Percentiles rank a stretch among this genome's conserved stretches.
Evolutionary conservation across 345 rosid genomes (phyloP).

Genomic region (Noccaea bulbosa): DNA sequence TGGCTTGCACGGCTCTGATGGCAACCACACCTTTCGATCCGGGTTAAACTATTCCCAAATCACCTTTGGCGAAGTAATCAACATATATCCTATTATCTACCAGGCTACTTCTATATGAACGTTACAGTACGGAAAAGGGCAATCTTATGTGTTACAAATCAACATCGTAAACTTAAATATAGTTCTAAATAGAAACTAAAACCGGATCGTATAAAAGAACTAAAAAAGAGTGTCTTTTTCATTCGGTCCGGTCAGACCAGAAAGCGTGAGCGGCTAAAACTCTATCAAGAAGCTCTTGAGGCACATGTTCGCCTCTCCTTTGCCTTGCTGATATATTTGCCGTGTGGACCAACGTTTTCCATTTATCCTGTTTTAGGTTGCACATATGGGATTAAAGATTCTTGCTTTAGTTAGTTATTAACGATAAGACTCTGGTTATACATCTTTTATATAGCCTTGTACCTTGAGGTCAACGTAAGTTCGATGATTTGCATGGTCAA

Average conservation of each 20-base stretch:
- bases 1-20: too few relatives aligned
- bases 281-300: conserved; percentile 88
- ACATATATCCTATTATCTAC: too few relatives aligned
- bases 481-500: conserved; percentile 83
- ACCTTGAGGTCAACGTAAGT: conserved; percentile 96
- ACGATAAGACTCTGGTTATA: background rate
- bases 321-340: conserved; percentile 92
- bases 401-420: background rate
- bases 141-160: background rate
- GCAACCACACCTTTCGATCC: too few relatives aligned
- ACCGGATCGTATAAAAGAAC: background rate
- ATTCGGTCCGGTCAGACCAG: conserved; percentile 61
- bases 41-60: too few relatives aligned
- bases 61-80: too few relatives aligned
- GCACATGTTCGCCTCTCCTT: conserved; percentile 92
- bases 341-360: conserved; percentile 93
- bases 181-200: background rate
- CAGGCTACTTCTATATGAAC: too few relatives aligned
- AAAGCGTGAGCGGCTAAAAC: conserved; percentile 76
- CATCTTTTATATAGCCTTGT: background rate
- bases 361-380: conserved; percentile 66
- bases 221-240: background rate
- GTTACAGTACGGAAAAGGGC: background rate
- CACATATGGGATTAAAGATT: background rate
- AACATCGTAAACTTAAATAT: background rate